phyloP scores from a whole-genome alignment of 2,329 filamentous ascomycete genomes.

The Ceratocystis ficicola region DNA sequence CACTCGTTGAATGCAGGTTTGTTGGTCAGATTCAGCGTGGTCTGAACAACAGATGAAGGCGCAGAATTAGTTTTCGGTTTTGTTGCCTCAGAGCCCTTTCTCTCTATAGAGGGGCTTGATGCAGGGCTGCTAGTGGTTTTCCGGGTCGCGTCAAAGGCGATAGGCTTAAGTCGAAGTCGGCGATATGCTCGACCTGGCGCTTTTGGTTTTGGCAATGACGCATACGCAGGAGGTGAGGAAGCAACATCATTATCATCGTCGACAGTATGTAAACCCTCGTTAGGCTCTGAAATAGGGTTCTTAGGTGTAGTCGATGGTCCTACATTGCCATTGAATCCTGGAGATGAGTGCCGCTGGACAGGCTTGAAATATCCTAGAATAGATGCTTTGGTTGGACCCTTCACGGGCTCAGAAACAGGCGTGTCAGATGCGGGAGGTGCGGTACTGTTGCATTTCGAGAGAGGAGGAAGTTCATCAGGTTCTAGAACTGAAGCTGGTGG shows the following conservation, averaged over 20 bases:
- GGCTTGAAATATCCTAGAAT: conserved; percentile 36
- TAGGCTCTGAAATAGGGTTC: neutral
- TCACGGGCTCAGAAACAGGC: neutral
- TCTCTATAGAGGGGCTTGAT: neutral
- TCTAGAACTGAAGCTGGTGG: neutral
- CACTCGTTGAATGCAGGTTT: conserved; percentile 35
- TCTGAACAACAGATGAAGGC: conserved; percentile 29
- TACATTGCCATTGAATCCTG: neutral
- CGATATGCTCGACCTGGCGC: neutral
- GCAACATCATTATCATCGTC: neutral
- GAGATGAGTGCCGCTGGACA: conserved; percentile 21
- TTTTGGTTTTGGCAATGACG: neutral
- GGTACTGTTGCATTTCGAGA: neutral
- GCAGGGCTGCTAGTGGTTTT: neutral
- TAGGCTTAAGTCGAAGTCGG: conserved; percentile 8
- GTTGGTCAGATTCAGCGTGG: conserved; percentile 35
- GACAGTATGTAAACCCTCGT: neutral
- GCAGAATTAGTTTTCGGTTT: conserved; percentile 8
- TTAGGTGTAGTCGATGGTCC: neutral
- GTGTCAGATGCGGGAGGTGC: neutral
- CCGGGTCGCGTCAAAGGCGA: neutral
- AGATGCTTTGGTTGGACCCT: conserved; percentile 27
- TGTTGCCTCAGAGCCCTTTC: neutral
- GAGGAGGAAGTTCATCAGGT: neutral
- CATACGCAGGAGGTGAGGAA: neutral